Evolutionary conservation across 192 early-diverging fungal species (phyloP).

Genomic region (Backusella luteola): DNA sequence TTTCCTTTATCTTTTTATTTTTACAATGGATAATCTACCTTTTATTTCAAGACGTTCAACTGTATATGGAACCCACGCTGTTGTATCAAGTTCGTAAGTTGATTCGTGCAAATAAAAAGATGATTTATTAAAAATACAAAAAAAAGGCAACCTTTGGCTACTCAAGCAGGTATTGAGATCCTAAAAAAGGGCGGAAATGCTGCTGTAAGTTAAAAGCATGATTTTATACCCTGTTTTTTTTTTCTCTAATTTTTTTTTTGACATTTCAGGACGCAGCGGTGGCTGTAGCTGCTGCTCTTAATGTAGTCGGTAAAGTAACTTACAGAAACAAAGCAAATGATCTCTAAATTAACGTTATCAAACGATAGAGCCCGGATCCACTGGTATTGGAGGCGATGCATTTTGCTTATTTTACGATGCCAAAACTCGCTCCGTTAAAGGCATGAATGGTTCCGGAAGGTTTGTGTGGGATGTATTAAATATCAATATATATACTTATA

Average conservation of each 20-base stretch:
- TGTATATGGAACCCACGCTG: constrained; percentile 58
- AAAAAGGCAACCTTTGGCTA: constrained; percentile 69
- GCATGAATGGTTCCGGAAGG: constrained; percentile 64
- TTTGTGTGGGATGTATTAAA: not conserved
- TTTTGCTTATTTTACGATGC: constrained; percentile 79
- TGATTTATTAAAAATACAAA: not conserved
- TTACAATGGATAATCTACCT: constrained; percentile 1
- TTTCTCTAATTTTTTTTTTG: not conserved
- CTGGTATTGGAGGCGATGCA: constrained; percentile 79
- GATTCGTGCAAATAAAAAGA: not conserved
- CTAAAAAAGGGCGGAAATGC: constrained; percentile 73
- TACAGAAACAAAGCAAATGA: not conserved
- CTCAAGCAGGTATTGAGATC: constrained; percentile 61
- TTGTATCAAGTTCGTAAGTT: constrained; percentile 55
- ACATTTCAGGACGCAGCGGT: constrained; percentile 55
- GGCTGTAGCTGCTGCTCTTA: constrained; percentile 66
- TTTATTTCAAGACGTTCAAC: constrained; percentile 50
- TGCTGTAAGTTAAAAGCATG: constrained; percentile 47
- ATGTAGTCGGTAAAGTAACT: constrained; percentile 54
- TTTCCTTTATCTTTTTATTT: not conserved
- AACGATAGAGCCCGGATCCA: constrained; percentile 63
- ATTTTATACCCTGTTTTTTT: not conserved
- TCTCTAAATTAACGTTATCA: not conserved
- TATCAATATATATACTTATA: not conserved
- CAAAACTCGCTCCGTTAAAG: constrained; percentile 49